phyloP scores from a whole-genome alignment of 2,329 filamentous ascomycete genomes.

The Venturia oleaginea region DNA sequence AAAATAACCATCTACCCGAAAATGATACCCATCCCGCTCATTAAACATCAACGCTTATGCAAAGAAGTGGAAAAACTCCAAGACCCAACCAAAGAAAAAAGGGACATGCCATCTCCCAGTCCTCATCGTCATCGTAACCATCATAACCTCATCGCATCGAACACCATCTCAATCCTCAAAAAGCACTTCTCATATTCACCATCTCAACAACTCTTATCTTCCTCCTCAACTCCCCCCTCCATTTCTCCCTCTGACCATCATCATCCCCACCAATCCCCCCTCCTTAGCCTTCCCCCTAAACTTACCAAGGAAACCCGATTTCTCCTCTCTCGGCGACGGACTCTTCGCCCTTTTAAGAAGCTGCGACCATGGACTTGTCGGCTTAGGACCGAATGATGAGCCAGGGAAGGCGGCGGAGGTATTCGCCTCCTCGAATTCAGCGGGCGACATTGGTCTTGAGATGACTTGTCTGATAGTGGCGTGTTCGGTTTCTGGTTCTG shows the following conservation, averaged over 20 bases:
- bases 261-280: background rate
- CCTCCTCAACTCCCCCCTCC: background rate
- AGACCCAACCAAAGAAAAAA: background rate
- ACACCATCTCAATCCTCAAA: constrained; percentile 6
- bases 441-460: background rate
- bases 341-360: background rate
- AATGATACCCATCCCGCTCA: background rate
- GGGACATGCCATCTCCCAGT: background rate
- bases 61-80: background rate
- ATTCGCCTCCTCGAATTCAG: constrained; percentile 3
- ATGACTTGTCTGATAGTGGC: background rate
- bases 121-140: background rate
- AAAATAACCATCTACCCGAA: background rate
- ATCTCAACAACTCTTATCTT: constrained; percentile 1
- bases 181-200: constrained; percentile 5
- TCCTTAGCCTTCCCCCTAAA: background rate
- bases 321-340: background rate
- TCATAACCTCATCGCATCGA: background rate
- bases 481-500: background rate
- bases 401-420: background rate
- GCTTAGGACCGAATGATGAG: constrained; percentile 1
- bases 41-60: background rate
- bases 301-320: background rate
- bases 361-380: constrained; percentile 2
- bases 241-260: background rate